phyloP scores from a whole-genome alignment of 1,284 basidiomycete genomes.

The Xerocomus minutiporus region DNA sequence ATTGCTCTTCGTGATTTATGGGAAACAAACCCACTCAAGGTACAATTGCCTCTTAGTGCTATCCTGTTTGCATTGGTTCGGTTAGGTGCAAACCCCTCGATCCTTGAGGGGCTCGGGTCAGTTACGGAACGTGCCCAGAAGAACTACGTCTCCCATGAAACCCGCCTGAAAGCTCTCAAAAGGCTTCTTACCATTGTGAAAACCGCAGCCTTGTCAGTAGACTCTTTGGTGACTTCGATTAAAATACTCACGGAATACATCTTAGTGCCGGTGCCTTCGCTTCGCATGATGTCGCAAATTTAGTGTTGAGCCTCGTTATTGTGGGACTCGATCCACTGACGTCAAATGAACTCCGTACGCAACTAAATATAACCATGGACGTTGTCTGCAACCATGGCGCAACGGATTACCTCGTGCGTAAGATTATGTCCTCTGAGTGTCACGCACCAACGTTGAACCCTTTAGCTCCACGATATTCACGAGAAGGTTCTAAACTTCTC shows the following conservation, averaged over 20 bases:
- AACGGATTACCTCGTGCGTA: slow-evolving; percentile 37
- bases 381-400: slow-evolving; percentile 36
- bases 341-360: slow-evolving; percentile 40
- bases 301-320: slow-evolving; percentile 48
- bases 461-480: slow-evolving; percentile 47
- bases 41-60: slow-evolving; percentile 17
- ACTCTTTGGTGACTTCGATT: neutral
- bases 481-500: slow-evolving; percentile 41
- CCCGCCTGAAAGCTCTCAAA: slow-evolving; percentile 33
- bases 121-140: slow-evolving; percentile 1
- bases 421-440: neutral
- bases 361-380: slow-evolving; percentile 46
- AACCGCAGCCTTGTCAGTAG: slow-evolving; percentile 45
- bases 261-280: slow-evolving; percentile 36
- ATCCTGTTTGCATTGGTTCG: slow-evolving; percentile 17
- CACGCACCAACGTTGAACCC: neutral
- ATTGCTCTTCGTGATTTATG: slow-evolving; percentile 26
- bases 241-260: slow-evolving; percentile 7
- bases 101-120: slow-evolving; percentile 18
- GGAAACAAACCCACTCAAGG: slow-evolving; percentile 5
- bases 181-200: slow-evolving; percentile 44
- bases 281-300: slow-evolving; percentile 42
- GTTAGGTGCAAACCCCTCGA: slow-evolving; percentile 23
- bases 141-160: slow-evolving; percentile 9
- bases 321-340: slow-evolving; percentile 54